A percentile compares a stretch with the other conserved stretches of the same genome.
phyloP scores from a whole-genome alignment of 2,329 filamentous ascomycete species.

The Colletotrichum godetiae region DNA sequence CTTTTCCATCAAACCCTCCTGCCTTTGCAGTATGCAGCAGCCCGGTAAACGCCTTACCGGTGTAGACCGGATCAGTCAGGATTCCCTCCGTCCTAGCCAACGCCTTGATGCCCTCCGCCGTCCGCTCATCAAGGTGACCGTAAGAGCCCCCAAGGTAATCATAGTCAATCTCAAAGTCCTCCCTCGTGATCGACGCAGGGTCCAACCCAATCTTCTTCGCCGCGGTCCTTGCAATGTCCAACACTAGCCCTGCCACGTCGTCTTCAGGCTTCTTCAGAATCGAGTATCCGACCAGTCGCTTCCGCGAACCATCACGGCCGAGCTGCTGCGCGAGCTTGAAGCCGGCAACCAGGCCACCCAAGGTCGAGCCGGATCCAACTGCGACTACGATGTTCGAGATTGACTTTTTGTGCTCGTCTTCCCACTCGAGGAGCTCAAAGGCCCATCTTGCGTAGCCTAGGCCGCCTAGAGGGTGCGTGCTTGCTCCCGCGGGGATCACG shows the following conservation, averaged over 20 bases:
- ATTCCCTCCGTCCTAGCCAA: slow-evolving; percentile 30
- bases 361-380: slow-evolving; percentile 72
- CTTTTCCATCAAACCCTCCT: slow-evolving; percentile 13
- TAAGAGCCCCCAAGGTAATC: slow-evolving; percentile 18
- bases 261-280: neutral
- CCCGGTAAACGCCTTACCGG: slow-evolving; percentile 33
- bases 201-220: slow-evolving; percentile 14
- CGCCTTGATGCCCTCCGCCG: slow-evolving; percentile 19
- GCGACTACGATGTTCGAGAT: slow-evolving; percentile 70
- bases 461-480: slow-evolving; percentile 72
- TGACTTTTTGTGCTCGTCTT: slow-evolving; percentile 61
- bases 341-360: slow-evolving; percentile 74
- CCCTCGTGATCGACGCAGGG: slow-evolving; percentile 11
- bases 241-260: neutral
- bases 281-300: slow-evolving; percentile 25
- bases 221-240: slow-evolving; percentile 21
- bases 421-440: slow-evolving; percentile 70
- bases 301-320: slow-evolving; percentile 34
- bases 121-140: slow-evolving; percentile 26
- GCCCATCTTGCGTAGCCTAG: slow-evolving; percentile 75
- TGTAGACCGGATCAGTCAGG: slow-evolving; percentile 27
- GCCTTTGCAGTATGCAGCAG: slow-evolving; percentile 20
- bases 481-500: slow-evolving; percentile 72
- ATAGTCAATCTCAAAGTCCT: slow-evolving; percentile 29
- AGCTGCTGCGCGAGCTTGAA: slow-evolving; percentile 67